Evolutionary conservation across 1,284 basidiomycete genomes (phyloP).

Genomic region (Inonotus obliquus): DNA sequence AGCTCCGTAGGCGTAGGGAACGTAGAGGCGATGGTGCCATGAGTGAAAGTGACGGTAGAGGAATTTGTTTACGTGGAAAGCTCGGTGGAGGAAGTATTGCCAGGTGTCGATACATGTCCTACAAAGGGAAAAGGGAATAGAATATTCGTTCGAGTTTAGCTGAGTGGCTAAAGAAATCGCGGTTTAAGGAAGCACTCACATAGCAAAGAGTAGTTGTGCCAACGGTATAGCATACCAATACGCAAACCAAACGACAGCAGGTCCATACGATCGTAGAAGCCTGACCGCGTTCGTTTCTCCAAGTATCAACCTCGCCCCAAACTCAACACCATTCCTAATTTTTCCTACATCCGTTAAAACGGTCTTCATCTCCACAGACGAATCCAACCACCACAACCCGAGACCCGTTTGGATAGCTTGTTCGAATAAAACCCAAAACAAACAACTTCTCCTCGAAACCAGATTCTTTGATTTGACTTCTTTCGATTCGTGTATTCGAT

Average conservation of each 20-base stretch:
- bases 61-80: slow-evolving; percentile 88
- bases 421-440: slow-evolving; percentile 78
- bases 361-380: slow-evolving; percentile 42
- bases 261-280: slow-evolving; percentile 42
- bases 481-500: slow-evolving; percentile 83
- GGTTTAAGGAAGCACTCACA: slow-evolving; percentile 72
- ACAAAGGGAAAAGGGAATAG: slow-evolving; percentile 3
- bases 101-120: slow-evolving; percentile 97
- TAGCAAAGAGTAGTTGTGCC: slow-evolving; percentile 73
- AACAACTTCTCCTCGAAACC: slow-evolving; percentile 58
- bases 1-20: slow-evolving; percentile 95
- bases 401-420: slow-evolving; percentile 82
- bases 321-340: slow-evolving; percentile 39
- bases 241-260: slow-evolving; percentile 55
- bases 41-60: slow-evolving; percentile 93
- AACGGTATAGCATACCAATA: slow-evolving; percentile 96
- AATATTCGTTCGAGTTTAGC: background rate
- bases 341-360: slow-evolving; percentile 40
- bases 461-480: slow-evolving; percentile 80
- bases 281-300: slow-evolving; percentile 31
- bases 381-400: slow-evolving; percentile 68
- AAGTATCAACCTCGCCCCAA: slow-evolving; percentile 30
- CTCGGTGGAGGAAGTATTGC: slow-evolving; percentile 96
- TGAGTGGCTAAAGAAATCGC: no score
- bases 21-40: slow-evolving; percentile 94